phyloP scores from a whole-genome alignment of 2,329 filamentous ascomycete genomes.

The Akanthomyces muscarius region DNA sequence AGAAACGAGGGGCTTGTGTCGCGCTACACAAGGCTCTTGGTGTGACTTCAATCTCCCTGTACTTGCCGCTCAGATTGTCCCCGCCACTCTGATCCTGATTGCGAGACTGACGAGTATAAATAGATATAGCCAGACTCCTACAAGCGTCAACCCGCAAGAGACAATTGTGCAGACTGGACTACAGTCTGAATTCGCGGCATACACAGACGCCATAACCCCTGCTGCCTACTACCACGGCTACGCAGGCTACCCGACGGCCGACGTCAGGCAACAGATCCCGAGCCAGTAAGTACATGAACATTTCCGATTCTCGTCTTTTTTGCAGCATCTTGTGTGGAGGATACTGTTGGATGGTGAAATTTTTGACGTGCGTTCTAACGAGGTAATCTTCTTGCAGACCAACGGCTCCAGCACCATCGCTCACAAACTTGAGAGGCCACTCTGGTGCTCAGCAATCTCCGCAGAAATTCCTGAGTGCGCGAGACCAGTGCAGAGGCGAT shows the following conservation, averaged over 20 bases:
- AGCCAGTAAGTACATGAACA: constrained; percentile 2
- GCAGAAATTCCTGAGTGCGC: neutral
- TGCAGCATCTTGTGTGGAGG: neutral
- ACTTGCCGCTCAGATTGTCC: neutral
- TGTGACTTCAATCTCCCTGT: neutral
- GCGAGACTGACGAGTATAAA: constrained; percentile 7
- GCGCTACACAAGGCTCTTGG: neutral
- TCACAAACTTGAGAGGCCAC: neutral
- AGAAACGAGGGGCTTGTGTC: neutral
- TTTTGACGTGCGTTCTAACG: neutral
- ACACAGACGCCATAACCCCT: neutral
- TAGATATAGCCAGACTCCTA: neutral
- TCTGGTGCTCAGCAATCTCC: neutral
- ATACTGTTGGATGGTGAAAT: neutral
- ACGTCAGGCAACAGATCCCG: neutral
- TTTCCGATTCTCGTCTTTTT: neutral
- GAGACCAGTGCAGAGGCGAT: neutral
- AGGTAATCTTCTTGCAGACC: neutral
- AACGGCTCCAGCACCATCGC: neutral
- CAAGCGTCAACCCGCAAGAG: neutral
- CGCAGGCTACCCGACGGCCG: neutral
- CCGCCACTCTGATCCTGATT: neutral
- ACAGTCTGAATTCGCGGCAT: too few relatives aligned
- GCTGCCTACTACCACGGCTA: neutral
- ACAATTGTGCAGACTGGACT: too few relatives aligned